Evolutionary conservation across 495 filamentous ascomycete genomes (phyloP).

Genomic region (Podospora pseudoanserina): DNA sequence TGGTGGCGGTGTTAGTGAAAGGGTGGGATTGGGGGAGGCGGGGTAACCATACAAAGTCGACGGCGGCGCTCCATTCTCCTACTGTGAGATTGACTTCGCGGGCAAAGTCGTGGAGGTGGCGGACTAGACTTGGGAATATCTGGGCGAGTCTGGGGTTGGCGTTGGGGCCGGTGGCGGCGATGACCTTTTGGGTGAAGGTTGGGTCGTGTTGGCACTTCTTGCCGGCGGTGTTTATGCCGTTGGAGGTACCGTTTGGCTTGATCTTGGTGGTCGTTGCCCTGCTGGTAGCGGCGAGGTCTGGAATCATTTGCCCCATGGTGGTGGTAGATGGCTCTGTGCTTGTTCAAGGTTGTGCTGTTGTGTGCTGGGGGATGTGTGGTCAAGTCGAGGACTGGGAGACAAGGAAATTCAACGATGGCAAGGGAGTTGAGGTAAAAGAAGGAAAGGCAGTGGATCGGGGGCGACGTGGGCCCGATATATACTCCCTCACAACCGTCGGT

Average conservation of each 20-base stretch:
- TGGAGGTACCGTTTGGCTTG: constrained; percentile 6
- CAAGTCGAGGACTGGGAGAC: neutral
- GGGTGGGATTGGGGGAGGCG: neutral
- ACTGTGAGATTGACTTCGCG: constrained; percentile 56
- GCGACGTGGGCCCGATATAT: neutral
- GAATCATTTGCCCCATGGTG: constrained; percentile 28
- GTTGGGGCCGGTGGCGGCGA: constrained; percentile 66
- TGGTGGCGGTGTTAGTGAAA: constrained; percentile 14
- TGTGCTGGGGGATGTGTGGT: neutral
- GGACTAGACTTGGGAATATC: constrained; percentile 52
- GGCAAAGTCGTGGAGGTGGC: constrained; percentile 58
- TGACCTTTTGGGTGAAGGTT: constrained; percentile 64
- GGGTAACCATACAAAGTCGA: constrained; percentile 38
- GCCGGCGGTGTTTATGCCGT: neutral
- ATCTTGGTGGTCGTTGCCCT: constrained; percentile 6
- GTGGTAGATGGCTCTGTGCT: neutral
- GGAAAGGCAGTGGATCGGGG: neutral
- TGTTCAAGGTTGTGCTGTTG: neutral
- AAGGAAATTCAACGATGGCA: neutral
- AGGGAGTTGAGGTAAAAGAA: neutral
- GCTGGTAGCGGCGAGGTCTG: constrained; percentile 2
- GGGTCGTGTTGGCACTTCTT: constrained; percentile 43
- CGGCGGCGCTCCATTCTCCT: constrained; percentile 49
- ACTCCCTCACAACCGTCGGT: neutral
- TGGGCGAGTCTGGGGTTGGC: constrained; percentile 54